Percentiles rank a stretch among this genome's conserved stretches.
Evolutionary conservation across 768 basidiomycete species (phyloP).

Genomic region (Leccinum sublutescens): DNA sequence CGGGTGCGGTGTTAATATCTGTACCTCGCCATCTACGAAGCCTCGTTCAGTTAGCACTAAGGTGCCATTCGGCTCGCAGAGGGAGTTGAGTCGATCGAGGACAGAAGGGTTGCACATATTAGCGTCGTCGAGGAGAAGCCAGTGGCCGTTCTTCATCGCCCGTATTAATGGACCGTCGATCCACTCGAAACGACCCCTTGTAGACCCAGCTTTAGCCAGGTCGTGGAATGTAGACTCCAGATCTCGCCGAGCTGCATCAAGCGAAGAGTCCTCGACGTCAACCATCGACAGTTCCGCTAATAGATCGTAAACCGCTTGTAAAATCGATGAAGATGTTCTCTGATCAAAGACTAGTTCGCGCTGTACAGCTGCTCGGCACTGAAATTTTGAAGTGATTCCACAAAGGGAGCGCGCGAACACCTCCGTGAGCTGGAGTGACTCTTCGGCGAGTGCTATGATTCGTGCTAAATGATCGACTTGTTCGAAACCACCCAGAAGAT

Average conservation of each 20-base stretch:
- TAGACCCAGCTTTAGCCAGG: constrained; percentile 24
- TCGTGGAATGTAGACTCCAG: constrained; percentile 23
- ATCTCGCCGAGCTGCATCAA: constrained; percentile 13
- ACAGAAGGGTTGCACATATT: constrained; percentile 96
- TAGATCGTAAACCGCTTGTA: constrained; percentile 27
- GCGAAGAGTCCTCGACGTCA: constrained; percentile 5
- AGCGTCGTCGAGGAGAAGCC: constrained; percentile 89
- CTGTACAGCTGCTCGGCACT: constrained; percentile 10
- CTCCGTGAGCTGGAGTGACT: constrained; percentile 41
- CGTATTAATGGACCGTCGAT: constrained; percentile 87
- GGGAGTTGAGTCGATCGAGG: constrained; percentile 92
- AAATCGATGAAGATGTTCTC: constrained; percentile 17
- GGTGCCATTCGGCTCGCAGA: constrained; percentile 84
- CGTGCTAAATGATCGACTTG: constrained; percentile 67
- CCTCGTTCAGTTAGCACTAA: constrained; percentile 91
- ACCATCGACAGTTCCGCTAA: constrained; percentile 29
- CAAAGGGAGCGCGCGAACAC: constrained; percentile 35
- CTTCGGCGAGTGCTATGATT: constrained; percentile 36
- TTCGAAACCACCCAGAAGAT: constrained; percentile 94
- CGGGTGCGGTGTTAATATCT: constrained; percentile 77
- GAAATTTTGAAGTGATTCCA: constrained; percentile 22
- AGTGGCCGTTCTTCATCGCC: constrained; percentile 84
- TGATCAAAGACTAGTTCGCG: constrained; percentile 17
- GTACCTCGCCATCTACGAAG: constrained; percentile 70
- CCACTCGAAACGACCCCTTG: constrained; percentile 80